Base-by-base conservation (phyloP, 345 rosid genomes). In the Salix exigua region DNA sequence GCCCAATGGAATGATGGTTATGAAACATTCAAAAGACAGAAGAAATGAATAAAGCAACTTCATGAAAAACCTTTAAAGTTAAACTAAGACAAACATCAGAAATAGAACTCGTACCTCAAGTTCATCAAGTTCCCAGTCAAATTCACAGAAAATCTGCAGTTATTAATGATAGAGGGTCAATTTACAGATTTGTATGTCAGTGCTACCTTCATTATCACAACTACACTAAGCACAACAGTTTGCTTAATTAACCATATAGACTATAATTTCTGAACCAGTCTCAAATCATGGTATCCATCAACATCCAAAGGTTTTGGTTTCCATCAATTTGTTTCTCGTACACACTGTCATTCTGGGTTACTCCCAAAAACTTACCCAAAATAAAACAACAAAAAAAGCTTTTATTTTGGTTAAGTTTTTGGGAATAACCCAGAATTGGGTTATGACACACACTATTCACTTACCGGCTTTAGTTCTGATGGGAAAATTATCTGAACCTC, bases 121-220 rank as follows among this genome's bases (percentile, higher is more conserved):
- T 68, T 92, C 94, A 65, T 96, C 99, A 31, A 91, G 25, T 72
- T 88, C 94, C 99, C 99, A 96, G 85, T 96, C 99, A 80, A 90
- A 96, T 75, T 92, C 97, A 73, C 98, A 90, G 17, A 96, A 83
- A 79, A 94, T 88, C 99, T 96, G 92, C 88, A 91, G 68, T 77
- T 33, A 66, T 33, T 66, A 72, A 83, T 53, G 42, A 44, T 40
- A 61, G n/a, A 74, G 42, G 51, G 60, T 85, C 75, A 86, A 64
- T 30, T 26, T 62, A 64, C 13, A 61, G 55, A 38, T 40, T 23
- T 38, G 16, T 25, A 5, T 55, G 67, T n/a, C 14, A 51, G 5
- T 74, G 25, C 67, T 68, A 68, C 51, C 48, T 18, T 21, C 26
- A 48, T 51, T 75, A 66, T 68, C 33, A 23, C 48, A 44, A 44